Conservation (phyloP, 768 basidiomycete genomes). For the Auriscalpium vulgare region DNA sequence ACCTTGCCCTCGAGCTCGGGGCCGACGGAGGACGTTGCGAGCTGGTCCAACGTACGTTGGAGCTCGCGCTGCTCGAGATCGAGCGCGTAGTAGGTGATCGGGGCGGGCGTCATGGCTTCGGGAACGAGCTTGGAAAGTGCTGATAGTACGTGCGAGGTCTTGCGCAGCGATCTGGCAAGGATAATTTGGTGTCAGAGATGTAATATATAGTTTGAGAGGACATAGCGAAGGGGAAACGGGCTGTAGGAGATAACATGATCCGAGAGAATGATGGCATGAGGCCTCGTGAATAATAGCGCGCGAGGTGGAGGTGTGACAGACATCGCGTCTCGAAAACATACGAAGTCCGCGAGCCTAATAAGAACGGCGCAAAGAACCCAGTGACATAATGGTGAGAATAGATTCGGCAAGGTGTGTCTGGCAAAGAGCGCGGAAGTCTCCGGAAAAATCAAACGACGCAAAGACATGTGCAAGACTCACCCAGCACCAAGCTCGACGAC, state of each 20-base stretch:
- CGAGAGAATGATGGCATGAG: not conserved
- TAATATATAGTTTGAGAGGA: no score
- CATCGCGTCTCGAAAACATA: no score
- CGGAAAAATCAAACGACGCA: no score
- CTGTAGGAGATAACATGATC: not conserved
- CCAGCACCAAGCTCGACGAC: slow-evolving; percentile 93
- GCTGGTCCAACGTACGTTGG: slow-evolving; percentile 63
- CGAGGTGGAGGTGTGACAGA: no score
- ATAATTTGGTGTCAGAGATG: no score
- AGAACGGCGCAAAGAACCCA: no score
- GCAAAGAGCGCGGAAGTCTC: no score
- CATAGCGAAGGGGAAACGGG: no score
- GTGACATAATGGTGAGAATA: no score
- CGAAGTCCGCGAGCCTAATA: no score
- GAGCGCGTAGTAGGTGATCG: slow-evolving; percentile 83
- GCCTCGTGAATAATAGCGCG: no score
- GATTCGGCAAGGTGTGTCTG: no score
- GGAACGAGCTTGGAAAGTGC: slow-evolving; percentile 55
- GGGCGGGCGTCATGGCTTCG: slow-evolving; percentile 27
- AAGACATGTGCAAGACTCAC: slow-evolving; percentile 40
- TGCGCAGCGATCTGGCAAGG: slow-evolving; percentile 62
- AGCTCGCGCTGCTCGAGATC: slow-evolving; percentile 88
- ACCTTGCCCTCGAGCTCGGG: slow-evolving; percentile 61
- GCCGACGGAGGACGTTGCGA: slow-evolving; percentile 59
- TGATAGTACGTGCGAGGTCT: slow-evolving; percentile 77